These are phyloP conservation scores for Pseudocercospora crystallina DNA, from an alignment of 2,329 filamentous ascomycete genomes.

Conservation along the genomic window DNA sequence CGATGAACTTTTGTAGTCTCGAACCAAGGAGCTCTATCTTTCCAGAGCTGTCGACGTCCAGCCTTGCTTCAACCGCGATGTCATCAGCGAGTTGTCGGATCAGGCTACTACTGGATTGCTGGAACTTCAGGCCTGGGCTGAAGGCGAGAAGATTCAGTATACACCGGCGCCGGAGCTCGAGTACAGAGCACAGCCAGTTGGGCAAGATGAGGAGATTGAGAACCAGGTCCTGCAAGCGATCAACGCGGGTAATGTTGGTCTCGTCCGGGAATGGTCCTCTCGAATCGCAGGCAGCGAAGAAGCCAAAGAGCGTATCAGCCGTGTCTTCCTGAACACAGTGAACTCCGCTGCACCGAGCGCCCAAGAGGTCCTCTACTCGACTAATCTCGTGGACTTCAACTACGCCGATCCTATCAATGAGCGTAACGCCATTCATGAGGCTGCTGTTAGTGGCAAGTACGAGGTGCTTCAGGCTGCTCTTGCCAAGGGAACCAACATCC, in stretches of 20 bases:
- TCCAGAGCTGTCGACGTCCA: constrained; percentile 95
- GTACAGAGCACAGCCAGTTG: constrained; percentile 43
- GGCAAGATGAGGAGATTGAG: constrained; percentile 87
- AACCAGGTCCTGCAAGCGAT: constrained; percentile 85
- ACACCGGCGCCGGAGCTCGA: constrained; percentile 38
- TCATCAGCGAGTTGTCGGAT: constrained; percentile 94
- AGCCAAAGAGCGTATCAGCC: constrained; percentile 73
- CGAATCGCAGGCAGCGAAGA: constrained; percentile 65
- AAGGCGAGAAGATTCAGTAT: constrained; percentile 86
- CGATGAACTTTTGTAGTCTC: constrained; percentile 59
- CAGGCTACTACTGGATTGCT: constrained; percentile 95
- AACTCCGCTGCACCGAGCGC: constrained; percentile 79
- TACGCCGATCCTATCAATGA: constrained; percentile 98
- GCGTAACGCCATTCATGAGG: constrained; percentile 91
- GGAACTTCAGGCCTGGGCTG: constrained; percentile 93
- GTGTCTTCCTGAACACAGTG: constrained; percentile 86
- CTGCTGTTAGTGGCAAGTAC: constrained; percentile 86
- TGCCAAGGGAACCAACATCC: constrained; percentile 71
- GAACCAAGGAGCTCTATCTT: constrained; percentile 95
- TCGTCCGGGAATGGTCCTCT: constrained; percentile 75
- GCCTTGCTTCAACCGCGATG: constrained; percentile 95
- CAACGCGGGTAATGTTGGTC: constrained; percentile 73
- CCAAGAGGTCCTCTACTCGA: constrained; percentile 73
- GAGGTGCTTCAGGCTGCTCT: constrained; percentile 77
- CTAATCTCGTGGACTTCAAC: constrained; percentile 80